Percentiles rank a stretch among this genome's conserved stretches.
phyloP scores from a whole-genome alignment of 169 alveolate genomes.

The Plasmodium falciparum region DNA sequence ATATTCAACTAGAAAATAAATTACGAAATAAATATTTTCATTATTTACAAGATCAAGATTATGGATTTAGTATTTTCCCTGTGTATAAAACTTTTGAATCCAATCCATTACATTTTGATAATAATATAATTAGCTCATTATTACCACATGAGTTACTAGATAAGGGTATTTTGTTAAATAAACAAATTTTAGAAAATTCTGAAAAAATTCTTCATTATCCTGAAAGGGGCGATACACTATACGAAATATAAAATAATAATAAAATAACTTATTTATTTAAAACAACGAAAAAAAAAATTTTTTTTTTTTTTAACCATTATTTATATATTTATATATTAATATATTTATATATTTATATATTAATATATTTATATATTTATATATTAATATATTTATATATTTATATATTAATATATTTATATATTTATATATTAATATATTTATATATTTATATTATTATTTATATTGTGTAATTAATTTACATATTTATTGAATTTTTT shows the following conservation, averaged over 20 bases:
- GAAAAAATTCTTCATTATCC: constrained; percentile 29
- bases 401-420: neutral
- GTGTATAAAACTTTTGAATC: constrained; percentile 72
- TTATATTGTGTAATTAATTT: neutral
- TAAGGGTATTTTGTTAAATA: constrained; percentile 15
- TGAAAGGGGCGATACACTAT: constrained; percentile 31
- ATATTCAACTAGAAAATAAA: neutral
- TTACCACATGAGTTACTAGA: constrained; percentile 54
- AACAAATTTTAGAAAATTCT: constrained; percentile 32
- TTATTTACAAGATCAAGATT: constrained; percentile 45
- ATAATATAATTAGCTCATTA: constrained; percentile 14
- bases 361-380: neutral
- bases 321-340: neutral
- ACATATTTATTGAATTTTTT: too few species aligned
- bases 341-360: too few species aligned
- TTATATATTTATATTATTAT: too few species aligned
- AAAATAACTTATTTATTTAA: too few species aligned
- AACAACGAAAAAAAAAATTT: too few species aligned
- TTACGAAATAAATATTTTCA: constrained; percentile 21
- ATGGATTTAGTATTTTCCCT: constrained; percentile 55
- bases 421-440: too few species aligned
- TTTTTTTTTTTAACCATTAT: neutral
- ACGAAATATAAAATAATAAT: neutral
- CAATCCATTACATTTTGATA: constrained; percentile 51
- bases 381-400: neutral